Evolutionary conservation across 805 yeast species (phyloP).

Genomic region (Schwanniomyces vanrijiae): DNA sequence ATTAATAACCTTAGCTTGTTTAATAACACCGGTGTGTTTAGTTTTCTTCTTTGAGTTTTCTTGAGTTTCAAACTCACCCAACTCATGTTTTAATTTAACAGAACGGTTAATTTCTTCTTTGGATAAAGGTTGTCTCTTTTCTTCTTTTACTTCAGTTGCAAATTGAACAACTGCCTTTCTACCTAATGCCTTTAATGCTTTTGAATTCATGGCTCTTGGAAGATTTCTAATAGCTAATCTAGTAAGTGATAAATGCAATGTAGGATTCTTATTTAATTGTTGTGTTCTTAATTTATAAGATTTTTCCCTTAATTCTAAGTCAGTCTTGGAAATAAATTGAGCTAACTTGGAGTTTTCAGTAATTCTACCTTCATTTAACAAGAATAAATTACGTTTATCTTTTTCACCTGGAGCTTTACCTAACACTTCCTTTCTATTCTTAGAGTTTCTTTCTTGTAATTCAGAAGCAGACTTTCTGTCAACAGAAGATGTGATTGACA

Average conservation of each 20-base stretch:
- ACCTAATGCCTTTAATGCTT: conserved; percentile 85
- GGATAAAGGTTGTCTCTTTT: conserved; percentile 75
- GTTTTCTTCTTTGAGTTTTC: conserved; percentile 51
- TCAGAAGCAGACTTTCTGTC: conserved; percentile 78
- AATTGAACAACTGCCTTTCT: conserved; percentile 93
- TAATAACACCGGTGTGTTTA: conserved; percentile 86
- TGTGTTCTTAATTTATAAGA: conserved; percentile 83
- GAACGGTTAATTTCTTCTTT: conserved; percentile 89
- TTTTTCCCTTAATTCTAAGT: conserved; percentile 83
- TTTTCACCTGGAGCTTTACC: conserved; percentile 80
- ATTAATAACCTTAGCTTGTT: conserved; percentile 88
- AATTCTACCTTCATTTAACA: conserved; percentile 93
- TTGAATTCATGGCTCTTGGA: conserved; percentile 89
- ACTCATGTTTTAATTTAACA: conserved; percentile 57
- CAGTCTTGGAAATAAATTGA: conserved; percentile 61
- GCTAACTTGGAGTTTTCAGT: conserved; percentile 80
- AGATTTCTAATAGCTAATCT: conserved; percentile 92
- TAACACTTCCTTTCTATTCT: conserved; percentile 67
- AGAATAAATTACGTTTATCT: conserved; percentile 81
- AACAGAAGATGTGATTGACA: conserved; percentile 82
- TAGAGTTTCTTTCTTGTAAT: conserved; percentile 71
- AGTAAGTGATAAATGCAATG: conserved; percentile 89
- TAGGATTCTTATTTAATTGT: conserved; percentile 87
- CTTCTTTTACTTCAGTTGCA: conserved; percentile 82
- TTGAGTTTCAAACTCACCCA: conserved; percentile 25